These are phyloP conservation scores for Fusarium equiseti DNA, from an alignment of 2,329 filamentous ascomycete species.

Conservation along the genomic window DNA sequence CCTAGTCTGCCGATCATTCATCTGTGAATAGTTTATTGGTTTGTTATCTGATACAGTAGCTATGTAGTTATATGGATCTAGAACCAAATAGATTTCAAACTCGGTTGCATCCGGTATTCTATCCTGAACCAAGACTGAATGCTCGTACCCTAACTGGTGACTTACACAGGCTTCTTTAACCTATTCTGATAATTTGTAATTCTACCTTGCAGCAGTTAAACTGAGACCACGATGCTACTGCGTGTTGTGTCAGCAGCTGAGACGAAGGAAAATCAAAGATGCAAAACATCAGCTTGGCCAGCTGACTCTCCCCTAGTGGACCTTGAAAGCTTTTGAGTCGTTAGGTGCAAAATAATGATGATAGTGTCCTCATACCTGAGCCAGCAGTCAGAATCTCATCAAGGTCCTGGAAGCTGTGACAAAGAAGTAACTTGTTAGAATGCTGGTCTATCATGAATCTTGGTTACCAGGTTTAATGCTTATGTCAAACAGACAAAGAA, in stretches of 20 bases:
- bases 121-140: not conserved
- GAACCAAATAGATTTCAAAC: not conserved
- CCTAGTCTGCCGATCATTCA: conserved; percentile 1
- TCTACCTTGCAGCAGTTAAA: not conserved
- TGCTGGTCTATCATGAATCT: not conserved
- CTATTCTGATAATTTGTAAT: not conserved
- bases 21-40: not conserved
- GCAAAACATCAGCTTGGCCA: not conserved
- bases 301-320: not conserved
- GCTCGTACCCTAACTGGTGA: not conserved
- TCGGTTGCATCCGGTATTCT: not conserved
- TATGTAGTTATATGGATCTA: not conserved
- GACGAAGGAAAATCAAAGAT: not conserved
- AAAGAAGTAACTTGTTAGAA: not conserved
- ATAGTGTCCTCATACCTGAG: not conserved
- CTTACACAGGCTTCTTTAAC: not conserved
- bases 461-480: not conserved
- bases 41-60: not conserved
- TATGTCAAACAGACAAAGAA: not conserved
- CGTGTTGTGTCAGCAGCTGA: no score
- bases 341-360: not conserved
- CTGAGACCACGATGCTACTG: not conserved
- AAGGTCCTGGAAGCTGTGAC: not conserved
- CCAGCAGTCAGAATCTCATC: not conserved
- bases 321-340: not conserved